A percentile compares a stretch with the other conserved stretches of the same genome.
phyloP scores from a whole-genome alignment of 805 yeast genomes.

The Scheffersomyces spartinae region DNA sequence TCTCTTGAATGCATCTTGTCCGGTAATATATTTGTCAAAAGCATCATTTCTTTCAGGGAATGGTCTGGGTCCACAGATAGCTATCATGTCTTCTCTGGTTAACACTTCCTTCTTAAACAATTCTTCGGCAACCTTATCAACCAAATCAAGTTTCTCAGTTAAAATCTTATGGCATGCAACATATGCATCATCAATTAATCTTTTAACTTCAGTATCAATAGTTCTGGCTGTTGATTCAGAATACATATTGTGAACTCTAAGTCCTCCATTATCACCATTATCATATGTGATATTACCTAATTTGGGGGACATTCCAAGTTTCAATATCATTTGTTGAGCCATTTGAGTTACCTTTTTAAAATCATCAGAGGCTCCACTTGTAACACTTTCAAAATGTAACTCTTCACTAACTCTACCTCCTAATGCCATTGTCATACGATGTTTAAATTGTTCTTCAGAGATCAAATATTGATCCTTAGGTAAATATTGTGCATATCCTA shows the following conservation, averaged over 20 bases:
- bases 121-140: conserved; percentile 64
- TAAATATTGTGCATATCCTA: conserved; percentile 92
- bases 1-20: conserved; percentile 29
- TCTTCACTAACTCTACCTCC: conserved; percentile 94
- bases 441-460: conserved; percentile 62
- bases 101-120: conserved; percentile 64
- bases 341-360: conserved; percentile 83
- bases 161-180: conserved; percentile 46
- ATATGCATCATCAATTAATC: conserved; percentile 57
- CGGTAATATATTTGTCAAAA: conserved; percentile 74
- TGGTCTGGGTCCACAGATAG: conserved; percentile 67
- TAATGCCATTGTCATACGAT: conserved; percentile 87
- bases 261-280: conserved; percentile 37
- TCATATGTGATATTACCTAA: conserved; percentile 59
- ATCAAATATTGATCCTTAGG: conserved; percentile 82
- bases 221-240: conserved; percentile 59
- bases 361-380: conserved; percentile 89
- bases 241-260: conserved; percentile 48
- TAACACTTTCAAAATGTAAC: conserved; percentile 73
- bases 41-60: conserved; percentile 76
- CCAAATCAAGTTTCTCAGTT: conserved; percentile 45
- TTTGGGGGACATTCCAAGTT: conserved; percentile 77
- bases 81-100: conserved; percentile 71
- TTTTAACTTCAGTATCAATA: conserved; percentile 60
- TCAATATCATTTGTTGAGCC: conserved; percentile 84